Evolutionary conservation across 2,329 filamentous ascomycete genomes (phyloP), one percentile per base, ranked within the genome.

Genomic region (Exserohilum turcica): DNA sequence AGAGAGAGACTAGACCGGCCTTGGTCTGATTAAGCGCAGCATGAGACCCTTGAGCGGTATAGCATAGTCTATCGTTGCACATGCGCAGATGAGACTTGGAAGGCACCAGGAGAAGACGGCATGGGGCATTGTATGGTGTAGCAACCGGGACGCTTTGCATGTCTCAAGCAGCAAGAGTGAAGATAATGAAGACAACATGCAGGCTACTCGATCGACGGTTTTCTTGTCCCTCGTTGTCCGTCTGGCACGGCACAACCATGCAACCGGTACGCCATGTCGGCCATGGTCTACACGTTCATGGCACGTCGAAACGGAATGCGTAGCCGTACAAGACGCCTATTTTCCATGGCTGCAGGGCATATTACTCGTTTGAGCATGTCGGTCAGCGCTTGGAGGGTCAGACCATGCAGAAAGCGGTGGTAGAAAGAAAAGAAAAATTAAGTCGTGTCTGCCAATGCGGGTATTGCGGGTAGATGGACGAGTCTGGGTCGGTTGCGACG

Each of bases 311-410:
- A 19, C 45, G 39, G 45, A 32, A 49, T 49, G 27, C 16, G 33
- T 49, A 49, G 45, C 50, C 50, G 50, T 48, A 12, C 29, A 3
- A 21, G 39, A 49, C 45, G 28, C 45, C 50, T 53, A 49, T 24
- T 49, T 53, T 53, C 21, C 5, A 53, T 15, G 19, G 32, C 19
- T 9, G 27, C 13, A 18, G 3, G 13, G 27, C 38, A 38, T 28
- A 43, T 31, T 53, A 35, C 50, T 46, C 21, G 19, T 29, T 38
- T n/a, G 21, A 48, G 50, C 47, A 52, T 24, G 19, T 31, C 33
- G 21, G 27, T 5, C 35, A 19, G 16, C 18, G 18, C 35, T 13
- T 29, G 9, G 19, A 32, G 38, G 32, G 10, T n/a, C 32, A 27
- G 19, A 37, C 48, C 16, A 47, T 29, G 5, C 18, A 21, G 35